phyloP scores from a whole-genome alignment of 139 green algal genomes.

The Pedinophyceae sp. region DNA sequence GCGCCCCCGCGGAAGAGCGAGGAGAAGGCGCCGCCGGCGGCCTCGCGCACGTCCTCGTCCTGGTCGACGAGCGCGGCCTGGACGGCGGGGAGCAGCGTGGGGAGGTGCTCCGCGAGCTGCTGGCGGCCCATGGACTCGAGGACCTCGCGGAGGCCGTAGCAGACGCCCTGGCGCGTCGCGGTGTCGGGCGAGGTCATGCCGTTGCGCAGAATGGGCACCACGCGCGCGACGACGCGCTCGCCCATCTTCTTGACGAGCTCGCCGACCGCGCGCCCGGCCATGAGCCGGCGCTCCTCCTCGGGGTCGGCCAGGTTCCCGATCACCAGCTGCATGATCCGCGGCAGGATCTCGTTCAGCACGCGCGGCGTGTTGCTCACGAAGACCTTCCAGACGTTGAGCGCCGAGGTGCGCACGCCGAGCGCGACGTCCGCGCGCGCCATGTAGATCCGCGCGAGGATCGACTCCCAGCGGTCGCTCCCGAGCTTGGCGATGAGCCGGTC shows the following conservation, averaged over 20 bases:
- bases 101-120: conserved; percentile 69
- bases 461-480: conserved; percentile 14
- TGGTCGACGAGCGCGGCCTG: conserved; percentile 60
- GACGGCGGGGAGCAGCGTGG: conserved; percentile 66
- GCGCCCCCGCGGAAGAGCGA: conserved; percentile 68
- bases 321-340: conserved; percentile 52
- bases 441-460: conserved; percentile 72
- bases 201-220: conserved; percentile 81
- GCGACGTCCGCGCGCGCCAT: conserved; percentile 36
- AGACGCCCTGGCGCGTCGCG: conserved; percentile 25
- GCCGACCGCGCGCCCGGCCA: conserved; percentile 65
- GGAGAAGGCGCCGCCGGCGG: conserved; percentile 68
- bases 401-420: conserved; percentile 52
- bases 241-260: conserved; percentile 96
- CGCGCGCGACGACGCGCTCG: conserved; percentile 68
- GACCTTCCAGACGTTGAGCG: conserved; percentile 92
- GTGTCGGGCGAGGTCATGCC: conserved; percentile 22
- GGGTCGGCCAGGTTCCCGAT: conserved; percentile 54
- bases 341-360: conserved; percentile 79
- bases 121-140: conserved; percentile 56
- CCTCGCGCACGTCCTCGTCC: conserved; percentile 46
- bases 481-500: conserved; percentile 57
- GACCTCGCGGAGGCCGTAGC: conserved; percentile 45
- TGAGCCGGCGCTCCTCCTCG: conserved; percentile 37
- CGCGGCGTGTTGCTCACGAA: conserved; percentile 90